phyloP scores from a whole-genome alignment of 2,329 filamentous ascomycete species.

The Curvularia verruculosa region DNA sequence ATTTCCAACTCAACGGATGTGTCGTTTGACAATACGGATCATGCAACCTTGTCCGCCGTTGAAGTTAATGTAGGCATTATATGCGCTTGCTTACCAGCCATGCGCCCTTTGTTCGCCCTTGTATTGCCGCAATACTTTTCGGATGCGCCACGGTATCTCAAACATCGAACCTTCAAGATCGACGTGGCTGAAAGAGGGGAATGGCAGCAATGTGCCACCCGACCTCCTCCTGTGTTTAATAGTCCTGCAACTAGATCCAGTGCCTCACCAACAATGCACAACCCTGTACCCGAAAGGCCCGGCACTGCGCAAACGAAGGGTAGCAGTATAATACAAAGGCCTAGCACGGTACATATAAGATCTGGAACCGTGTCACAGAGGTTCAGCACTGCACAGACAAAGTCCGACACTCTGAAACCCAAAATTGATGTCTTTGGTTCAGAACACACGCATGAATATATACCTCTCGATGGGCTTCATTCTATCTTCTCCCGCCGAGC shows the following conservation, averaged over 20 bases:
- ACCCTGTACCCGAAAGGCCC: neutral
- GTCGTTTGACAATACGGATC: conserved; percentile 41
- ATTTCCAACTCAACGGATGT: conserved; percentile 39
- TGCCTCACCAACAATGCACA: neutral
- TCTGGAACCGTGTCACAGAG: neutral
- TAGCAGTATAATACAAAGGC: neutral
- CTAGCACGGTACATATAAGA: neutral
- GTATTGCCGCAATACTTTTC: conserved; percentile 51
- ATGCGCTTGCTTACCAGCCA: conserved; percentile 45
- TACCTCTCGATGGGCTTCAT: conserved; percentile 10
- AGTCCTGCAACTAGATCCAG: neutral
- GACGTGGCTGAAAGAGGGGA: conserved; percentile 28
- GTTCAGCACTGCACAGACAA: neutral
- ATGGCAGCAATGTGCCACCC: conserved; percentile 16
- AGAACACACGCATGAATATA: neutral
- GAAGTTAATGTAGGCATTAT: conserved; percentile 45
- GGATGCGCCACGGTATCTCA: conserved; percentile 22
- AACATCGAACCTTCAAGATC: conserved; percentile 23
- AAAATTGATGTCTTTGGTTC: neutral
- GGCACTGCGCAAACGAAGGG: neutral
- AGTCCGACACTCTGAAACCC: neutral
- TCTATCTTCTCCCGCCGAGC: conserved; percentile 18
- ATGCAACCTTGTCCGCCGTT: conserved; percentile 41
- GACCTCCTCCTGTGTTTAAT: conserved; percentile 8
- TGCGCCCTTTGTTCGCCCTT: conserved; percentile 41